Conservation (phyloP, 345 rosid species). For the Hevea brasiliensis region DNA sequence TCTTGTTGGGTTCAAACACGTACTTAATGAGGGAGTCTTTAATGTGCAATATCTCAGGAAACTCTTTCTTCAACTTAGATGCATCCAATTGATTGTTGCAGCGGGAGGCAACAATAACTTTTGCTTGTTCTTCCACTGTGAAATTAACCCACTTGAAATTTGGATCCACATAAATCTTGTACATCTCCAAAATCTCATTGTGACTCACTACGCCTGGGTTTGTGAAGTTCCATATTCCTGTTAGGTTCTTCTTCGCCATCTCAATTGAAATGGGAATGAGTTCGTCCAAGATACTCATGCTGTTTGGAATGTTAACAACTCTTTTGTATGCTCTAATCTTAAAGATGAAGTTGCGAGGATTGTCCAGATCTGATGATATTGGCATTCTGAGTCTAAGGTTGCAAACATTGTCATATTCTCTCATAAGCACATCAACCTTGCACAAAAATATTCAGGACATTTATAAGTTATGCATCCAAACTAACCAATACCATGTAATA, state of each 20-base stretch:
- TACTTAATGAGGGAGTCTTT: slow-evolving; percentile 63
- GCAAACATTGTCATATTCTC: slow-evolving; percentile 69
- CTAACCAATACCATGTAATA: too few relatives aligned
- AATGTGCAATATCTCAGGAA: slow-evolving; percentile 62
- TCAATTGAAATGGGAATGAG: slow-evolving; percentile 71
- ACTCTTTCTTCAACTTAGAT: slow-evolving; percentile 66
- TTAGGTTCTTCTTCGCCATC: slow-evolving; percentile 72
- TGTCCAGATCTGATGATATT: slow-evolving; percentile 68
- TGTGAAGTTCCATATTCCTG: slow-evolving; percentile 80
- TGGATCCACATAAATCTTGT: slow-evolving; percentile 64
- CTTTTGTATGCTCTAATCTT: slow-evolving; percentile 65
- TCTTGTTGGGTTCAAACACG: slow-evolving; percentile 79
- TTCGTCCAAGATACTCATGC: slow-evolving; percentile 75
- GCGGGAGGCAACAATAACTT: slow-evolving; percentile 69
- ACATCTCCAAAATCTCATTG: slow-evolving; percentile 77
- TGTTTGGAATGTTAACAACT: slow-evolving; percentile 79
- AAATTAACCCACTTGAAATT: slow-evolving; percentile 62
- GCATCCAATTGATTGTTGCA: slow-evolving; percentile 82
- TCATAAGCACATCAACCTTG: slow-evolving; percentile 72
- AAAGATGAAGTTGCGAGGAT: slow-evolving; percentile 71
- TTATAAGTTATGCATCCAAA: too few relatives aligned
- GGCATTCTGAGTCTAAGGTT: slow-evolving; percentile 75
- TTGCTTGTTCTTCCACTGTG: slow-evolving; percentile 65
- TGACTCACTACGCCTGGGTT: slow-evolving; percentile 79
- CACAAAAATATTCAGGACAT: too few relatives aligned